Conservation (phyloP, 2,329 filamentous ascomycete genomes). For the Hymenoscyphus repandus region DNA sequence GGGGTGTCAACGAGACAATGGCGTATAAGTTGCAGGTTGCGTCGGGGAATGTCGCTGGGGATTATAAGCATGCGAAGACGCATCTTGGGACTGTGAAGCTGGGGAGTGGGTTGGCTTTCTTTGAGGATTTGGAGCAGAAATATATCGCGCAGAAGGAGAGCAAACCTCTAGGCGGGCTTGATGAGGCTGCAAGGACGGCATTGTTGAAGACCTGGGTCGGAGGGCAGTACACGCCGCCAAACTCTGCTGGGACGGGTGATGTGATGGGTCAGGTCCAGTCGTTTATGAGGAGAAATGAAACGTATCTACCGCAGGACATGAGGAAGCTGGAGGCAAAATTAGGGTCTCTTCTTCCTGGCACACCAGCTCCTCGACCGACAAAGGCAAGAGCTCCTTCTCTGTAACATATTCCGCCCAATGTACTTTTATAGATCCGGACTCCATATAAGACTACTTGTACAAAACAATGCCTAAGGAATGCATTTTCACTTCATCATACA, state of each 20-base stretch:
- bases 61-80: slow-evolving; percentile 9
- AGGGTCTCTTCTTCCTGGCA: slow-evolving; percentile 20
- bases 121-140: slow-evolving; percentile 24
- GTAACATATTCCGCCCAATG: not conserved
- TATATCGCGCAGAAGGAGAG: slow-evolving; percentile 9
- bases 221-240: slow-evolving; percentile 26
- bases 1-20: slow-evolving; percentile 22
- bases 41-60: slow-evolving; percentile 16
- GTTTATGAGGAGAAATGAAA: slow-evolving; percentile 28
- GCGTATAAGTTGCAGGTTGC: slow-evolving; percentile 25
- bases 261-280: slow-evolving; percentile 21
- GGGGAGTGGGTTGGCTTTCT: slow-evolving; percentile 22
- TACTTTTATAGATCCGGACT: not conserved
- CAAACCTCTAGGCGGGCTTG: slow-evolving; percentile 7
- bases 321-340: slow-evolving; percentile 28
- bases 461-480: too few species aligned
- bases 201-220: slow-evolving; percentile 26
- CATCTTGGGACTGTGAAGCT: slow-evolving; percentile 18
- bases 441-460: too few species aligned
- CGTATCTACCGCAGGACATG: slow-evolving; percentile 27
- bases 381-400: not conserved
- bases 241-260: slow-evolving; percentile 18
- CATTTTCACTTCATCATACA: too few species aligned
- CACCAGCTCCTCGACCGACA: not conserved
- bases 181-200: slow-evolving; percentile 16